A percentile compares a stretch with the other conserved stretches of the same genome.
These are phyloP conservation scores for Leccinum truebloodii DNA, from an alignment of 768 basidiomycete genomes.

Conservation along the genomic window DNA sequence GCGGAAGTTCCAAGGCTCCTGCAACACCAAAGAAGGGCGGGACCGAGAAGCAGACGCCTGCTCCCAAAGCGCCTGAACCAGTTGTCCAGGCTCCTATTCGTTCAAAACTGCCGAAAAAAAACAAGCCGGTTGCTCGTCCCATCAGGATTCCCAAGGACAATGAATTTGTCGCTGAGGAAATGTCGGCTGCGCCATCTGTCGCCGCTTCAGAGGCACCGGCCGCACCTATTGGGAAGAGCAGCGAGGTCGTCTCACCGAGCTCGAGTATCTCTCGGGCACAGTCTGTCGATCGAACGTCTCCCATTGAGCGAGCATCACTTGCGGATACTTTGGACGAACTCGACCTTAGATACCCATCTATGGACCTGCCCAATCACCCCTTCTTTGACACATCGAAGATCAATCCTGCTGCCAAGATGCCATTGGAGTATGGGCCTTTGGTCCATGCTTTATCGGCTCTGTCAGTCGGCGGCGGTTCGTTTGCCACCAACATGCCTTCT, in stretches of 20 bases:
- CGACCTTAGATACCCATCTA: conserved; percentile 54
- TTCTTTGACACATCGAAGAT: conserved; percentile 76
- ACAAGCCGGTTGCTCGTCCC: conserved; percentile 61
- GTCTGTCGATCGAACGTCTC: conserved; percentile 52
- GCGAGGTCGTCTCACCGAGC: conserved; percentile 43
- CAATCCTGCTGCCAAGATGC: conserved; percentile 76
- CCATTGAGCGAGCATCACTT: conserved; percentile 50
- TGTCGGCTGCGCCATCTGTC: conserved; percentile 45
- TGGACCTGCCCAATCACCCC: conserved; percentile 69
- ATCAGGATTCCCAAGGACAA: conserved; percentile 64
- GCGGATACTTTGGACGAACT: conserved; percentile 71
- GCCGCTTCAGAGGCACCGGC: conserved; percentile 50
- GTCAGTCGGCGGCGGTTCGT: conserved; percentile 83
- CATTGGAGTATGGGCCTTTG: conserved; percentile 80
- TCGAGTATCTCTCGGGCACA: conserved; percentile 61
- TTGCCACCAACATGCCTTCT: conserved; percentile 75
- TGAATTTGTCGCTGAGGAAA: conserved; percentile 41
- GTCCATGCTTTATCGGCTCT: conserved; percentile 85
- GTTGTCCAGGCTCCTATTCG: conserved; percentile 67
- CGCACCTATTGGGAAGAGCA: conserved; percentile 34
- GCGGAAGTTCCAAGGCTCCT: conserved; percentile 27
- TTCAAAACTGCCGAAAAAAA: conserved; percentile 85
- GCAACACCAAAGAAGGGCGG: conserved; percentile 17
- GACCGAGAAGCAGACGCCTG: conserved; percentile 21
- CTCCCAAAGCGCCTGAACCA: conserved; percentile 34